Base-by-base conservation (phyloP, 176 grass and related monocot genomes). In the Rhynchospora tenuis region DNA sequence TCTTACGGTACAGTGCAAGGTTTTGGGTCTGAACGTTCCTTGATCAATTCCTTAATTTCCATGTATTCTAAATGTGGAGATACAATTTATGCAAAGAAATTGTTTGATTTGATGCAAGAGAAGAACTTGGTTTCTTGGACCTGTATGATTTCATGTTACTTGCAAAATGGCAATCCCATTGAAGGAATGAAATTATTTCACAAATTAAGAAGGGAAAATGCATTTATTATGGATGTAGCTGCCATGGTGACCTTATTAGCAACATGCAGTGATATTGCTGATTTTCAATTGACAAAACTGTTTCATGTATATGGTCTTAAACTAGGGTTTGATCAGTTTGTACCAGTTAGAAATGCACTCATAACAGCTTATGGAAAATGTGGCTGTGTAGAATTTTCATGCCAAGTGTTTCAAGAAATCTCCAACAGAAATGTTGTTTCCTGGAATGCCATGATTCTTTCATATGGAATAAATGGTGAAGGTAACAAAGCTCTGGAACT, bases 111-210 rank as follows among this genome's bases (percentile, higher is more conserved):
- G 24, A 85, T 51, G 48, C 76, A 47, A 62, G 86, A 90, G 26
- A 94, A 92, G 84, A 92, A 84, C 78, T 83, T 90, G 83, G 88
- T 94, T 88, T 88, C 93, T 77, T 92, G 93, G 93, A 94, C 90
- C 20, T 86, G 82, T 73, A 92, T 92, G 76, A 89, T 92, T 11
- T 86, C 93, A 50, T 86, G 86, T 20, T 94, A 83, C 82, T 43
- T 90, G 83, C 85, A 89, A 86, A 90, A 67, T 88, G 86, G 90
- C 80, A 84, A 80, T 69, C 50, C 84, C 31, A 79, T 83, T 73
- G 86, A 92, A 84, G 92, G 93, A 68, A 85, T 92, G 76, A 38
- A 83, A 72, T 66, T 92, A 57, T 85, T 92, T 87, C 22, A 79
- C 64, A 80, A 88, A 74, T 90, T 94, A 88, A 90, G 93, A 70